Conservation (phyloP, 148 eudicot species). For the Vaccinium macrocarpon region DNA sequence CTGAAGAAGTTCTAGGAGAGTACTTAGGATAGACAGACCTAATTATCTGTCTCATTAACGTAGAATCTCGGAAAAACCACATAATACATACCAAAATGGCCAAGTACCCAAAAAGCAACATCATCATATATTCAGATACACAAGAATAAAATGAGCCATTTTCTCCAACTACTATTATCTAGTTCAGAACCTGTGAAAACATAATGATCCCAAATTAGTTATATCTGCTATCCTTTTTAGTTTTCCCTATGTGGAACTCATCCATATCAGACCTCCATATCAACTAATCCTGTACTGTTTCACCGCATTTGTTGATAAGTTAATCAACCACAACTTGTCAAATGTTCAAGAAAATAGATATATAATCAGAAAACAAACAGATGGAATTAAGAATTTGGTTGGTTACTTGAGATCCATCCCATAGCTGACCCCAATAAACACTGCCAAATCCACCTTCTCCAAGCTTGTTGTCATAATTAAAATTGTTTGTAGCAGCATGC, state of each 20-base stretch:
- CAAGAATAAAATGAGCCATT: background rate
- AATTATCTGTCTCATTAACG: background rate
- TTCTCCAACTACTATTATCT: background rate
- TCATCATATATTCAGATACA: background rate
- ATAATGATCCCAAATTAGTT: background rate
- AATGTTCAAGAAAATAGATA: background rate
- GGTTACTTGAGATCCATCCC: constrained; percentile 98
- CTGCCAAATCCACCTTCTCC: constrained; percentile 99
- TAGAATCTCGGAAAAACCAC: too few species aligned
- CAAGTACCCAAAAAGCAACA: background rate
- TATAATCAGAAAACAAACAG: background rate
- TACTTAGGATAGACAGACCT: background rate
- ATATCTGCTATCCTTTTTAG: background rate
- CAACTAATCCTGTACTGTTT: background rate
- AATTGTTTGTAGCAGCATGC: constrained; percentile 90
- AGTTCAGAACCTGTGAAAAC: background rate
- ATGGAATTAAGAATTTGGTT: background rate
- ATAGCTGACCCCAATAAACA: constrained; percentile 97
- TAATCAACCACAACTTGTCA: background rate
- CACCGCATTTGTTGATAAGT: background rate
- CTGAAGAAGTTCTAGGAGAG: background rate
- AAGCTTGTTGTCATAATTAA: constrained; percentile 88
- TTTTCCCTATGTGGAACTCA: background rate
- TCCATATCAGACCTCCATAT: background rate
- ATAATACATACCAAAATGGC: background rate